Percentiles rank a stretch among this genome's conserved stretches.
Evolutionary conservation across 31 red algal genomes (phyloP).

Genomic region (Pterothamnion heteromorphum): DNA sequence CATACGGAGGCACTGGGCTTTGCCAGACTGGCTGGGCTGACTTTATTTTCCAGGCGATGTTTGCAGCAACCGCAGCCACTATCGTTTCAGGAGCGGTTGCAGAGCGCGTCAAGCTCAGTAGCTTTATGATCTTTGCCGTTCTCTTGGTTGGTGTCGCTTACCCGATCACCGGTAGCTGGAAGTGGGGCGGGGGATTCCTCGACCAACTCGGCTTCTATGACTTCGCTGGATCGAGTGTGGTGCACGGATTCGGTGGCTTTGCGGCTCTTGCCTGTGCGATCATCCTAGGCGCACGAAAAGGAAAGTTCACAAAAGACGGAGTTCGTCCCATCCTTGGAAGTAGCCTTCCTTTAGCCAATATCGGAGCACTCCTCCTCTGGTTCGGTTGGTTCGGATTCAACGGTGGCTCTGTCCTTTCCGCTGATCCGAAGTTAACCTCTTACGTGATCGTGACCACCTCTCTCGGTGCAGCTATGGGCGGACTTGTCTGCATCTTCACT

Average conservation of each 20-base stretch:
- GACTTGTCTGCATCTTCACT: no score
- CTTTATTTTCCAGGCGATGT: constrained; percentile 91
- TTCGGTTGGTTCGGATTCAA: constrained; percentile 97
- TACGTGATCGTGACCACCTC: constrained; percentile 11
- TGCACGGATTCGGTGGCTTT: constrained; percentile 91
- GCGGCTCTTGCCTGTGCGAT: constrained; percentile 68
- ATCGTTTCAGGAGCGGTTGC: constrained; percentile 95
- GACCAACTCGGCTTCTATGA: constrained; percentile 68
- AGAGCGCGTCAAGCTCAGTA: constrained; percentile 77
- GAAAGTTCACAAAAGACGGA: constrained; percentile 84
- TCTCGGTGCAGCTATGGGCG: constrained; percentile 12
- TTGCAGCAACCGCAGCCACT: constrained; percentile 93
- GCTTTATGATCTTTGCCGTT: constrained; percentile 82
- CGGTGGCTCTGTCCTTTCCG: not conserved
- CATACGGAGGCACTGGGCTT: not conserved
- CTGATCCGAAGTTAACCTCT: not conserved
- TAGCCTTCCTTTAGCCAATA: constrained; percentile 65
- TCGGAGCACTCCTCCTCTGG: constrained; percentile 89
- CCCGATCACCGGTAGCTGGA: constrained; percentile 77
- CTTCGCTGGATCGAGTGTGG: constrained; percentile 90
- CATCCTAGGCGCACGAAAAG: constrained; percentile 89
- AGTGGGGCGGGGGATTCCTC: constrained; percentile 77
- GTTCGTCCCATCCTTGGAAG: constrained; percentile 86
- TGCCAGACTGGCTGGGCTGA: constrained; percentile 28
- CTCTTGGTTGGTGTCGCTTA: constrained; percentile 89